Evolutionary conservation across 2,329 filamentous ascomycete species (phyloP).

Genomic region (Myriosclerotinia scirpicola): DNA sequence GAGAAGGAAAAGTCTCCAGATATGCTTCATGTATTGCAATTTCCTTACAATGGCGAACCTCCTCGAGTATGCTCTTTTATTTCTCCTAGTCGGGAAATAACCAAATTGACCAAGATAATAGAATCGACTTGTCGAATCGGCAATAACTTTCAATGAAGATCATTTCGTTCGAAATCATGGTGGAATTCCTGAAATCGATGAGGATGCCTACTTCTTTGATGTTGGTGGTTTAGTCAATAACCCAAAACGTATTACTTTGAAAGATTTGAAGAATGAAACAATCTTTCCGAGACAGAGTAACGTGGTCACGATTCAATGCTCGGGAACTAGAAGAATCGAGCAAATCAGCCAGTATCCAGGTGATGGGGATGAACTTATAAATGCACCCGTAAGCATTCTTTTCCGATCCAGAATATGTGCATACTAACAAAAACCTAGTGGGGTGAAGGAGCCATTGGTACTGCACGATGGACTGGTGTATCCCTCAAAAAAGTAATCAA

Average conservation of each 20-base stretch:
- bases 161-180: slow-evolving; percentile 73
- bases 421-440: slow-evolving; percentile 43
- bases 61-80: slow-evolving; percentile 43
- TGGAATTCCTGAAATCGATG: slow-evolving; percentile 65
- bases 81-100: not conserved
- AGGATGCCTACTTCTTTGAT: slow-evolving; percentile 36
- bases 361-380: slow-evolving; percentile 62
- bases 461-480: slow-evolving; percentile 61
- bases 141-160: slow-evolving; percentile 60
- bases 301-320: slow-evolving; percentile 64
- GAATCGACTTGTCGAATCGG: slow-evolving; percentile 51
- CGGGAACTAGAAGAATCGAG: slow-evolving; percentile 66
- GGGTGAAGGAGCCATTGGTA: slow-evolving; percentile 68
- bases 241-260: slow-evolving; percentile 29
- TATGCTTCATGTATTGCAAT: slow-evolving; percentile 62
- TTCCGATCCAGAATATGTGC: too few relatives aligned
- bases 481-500: slow-evolving; percentile 70
- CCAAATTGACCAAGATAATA: slow-evolving; percentile 7
- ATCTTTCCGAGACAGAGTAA: slow-evolving; percentile 42
- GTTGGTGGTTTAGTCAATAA: slow-evolving; percentile 32
- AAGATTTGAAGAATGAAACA: slow-evolving; percentile 30
- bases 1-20: slow-evolving; percentile 57
- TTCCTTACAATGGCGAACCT: slow-evolving; percentile 64
- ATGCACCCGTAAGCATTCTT: slow-evolving; percentile 39
- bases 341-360: slow-evolving; percentile 66